Conservation (phyloP, 1,139 yeast species). For the Wickerhamomyces sp. region DNA sequence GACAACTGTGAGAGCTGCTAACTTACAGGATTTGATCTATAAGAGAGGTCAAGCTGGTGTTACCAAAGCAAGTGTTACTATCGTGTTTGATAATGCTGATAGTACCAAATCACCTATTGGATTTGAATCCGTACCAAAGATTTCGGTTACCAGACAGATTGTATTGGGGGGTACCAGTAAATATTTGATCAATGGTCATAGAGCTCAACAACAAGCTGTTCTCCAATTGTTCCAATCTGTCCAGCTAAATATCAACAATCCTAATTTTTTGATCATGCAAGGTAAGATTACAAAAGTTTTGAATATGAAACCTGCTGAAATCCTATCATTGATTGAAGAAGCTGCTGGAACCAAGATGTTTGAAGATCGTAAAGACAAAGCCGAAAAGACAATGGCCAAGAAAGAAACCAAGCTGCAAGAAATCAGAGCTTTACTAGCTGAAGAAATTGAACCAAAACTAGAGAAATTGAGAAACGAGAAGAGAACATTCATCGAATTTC, state of each 20-base stretch:
- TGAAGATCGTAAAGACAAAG: conserved; percentile 89
- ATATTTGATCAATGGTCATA: conserved; percentile 90
- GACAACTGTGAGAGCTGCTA: conserved; percentile 91
- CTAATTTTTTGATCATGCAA: conserved; percentile 96
- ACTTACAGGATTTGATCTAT: conserved; percentile 88
- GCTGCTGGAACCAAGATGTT: conserved; percentile 98
- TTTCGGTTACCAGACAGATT: conserved; percentile 89
- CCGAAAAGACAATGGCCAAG: conserved; percentile 85
- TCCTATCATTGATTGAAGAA: conserved; percentile 87
- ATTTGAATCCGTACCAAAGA: conserved; percentile 71
- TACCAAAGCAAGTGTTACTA: conserved; percentile 93
- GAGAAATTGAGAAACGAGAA: conserved; percentile 79
- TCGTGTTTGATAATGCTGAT: conserved; percentile 87
- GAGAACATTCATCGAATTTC: conserved; percentile 77
- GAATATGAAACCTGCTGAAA: conserved; percentile 92
- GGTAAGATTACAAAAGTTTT: conserved; percentile 96
- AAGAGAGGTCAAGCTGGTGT: conserved; percentile 98
- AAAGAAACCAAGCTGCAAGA: conserved; percentile 82
- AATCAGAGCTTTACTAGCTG: conserved; percentile 64
- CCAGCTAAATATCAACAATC: conserved; percentile 92
- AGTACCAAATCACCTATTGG: conserved; percentile 78
- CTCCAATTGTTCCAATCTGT: conserved; percentile 88
- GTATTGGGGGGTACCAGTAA: conserved; percentile 90
- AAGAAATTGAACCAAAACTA: conserved; percentile 91
- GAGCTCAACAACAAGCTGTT: conserved; percentile 94